Evolutionary conservation across 2,329 filamentous ascomycete species (phyloP), one percentile per base, ranked within the genome.

Genomic region (Hypoxylon sp.): DNA sequence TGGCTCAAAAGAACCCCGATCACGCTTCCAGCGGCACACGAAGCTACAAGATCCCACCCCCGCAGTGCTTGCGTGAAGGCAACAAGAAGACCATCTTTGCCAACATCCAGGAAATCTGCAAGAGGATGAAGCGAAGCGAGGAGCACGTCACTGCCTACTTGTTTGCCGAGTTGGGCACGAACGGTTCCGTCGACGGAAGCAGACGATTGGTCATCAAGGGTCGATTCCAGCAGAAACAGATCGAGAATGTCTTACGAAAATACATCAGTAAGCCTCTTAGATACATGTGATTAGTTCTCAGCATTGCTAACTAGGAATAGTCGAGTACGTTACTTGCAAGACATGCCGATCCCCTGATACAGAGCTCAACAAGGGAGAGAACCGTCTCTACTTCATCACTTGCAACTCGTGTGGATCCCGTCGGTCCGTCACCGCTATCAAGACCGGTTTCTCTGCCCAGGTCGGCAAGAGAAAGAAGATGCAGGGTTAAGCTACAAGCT

Each of bases 41-140:
- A 87, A 97, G 92, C 83, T 99, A 98, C 90, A 98, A 98, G 90
- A 99, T 99, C 75, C 96, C 96, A 57, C 96, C 96, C 58, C 96
- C 96, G 55, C 96, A 99, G 86, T 98, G 96, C 85, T 90, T 98
- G 79, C 94, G 96, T 85, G 96, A 99, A 94, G 96, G 96, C 81
- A 99, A 99, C 90, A 97, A 97, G 90, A 97, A 97, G 91, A 99
- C 96, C 70, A 97, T 99, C 79, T 99, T 99, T 79, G 96, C 95
- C 86, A 99, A 99, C 86, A 96, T 99, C 79, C 90, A 94, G 80
- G 96, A 99, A 81, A 98, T 99, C 78, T 97, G 94, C 88, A 97
- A 97, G 88, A 91, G 95, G 77, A 98, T 99, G 94, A 99, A 99
- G 91, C 90, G 96, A 81, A 94, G 93, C 71, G 95, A 98, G 79